Base-by-base conservation (phyloP, 1,139 yeast genomes). In the Kluyveromyces sp. region DNA sequence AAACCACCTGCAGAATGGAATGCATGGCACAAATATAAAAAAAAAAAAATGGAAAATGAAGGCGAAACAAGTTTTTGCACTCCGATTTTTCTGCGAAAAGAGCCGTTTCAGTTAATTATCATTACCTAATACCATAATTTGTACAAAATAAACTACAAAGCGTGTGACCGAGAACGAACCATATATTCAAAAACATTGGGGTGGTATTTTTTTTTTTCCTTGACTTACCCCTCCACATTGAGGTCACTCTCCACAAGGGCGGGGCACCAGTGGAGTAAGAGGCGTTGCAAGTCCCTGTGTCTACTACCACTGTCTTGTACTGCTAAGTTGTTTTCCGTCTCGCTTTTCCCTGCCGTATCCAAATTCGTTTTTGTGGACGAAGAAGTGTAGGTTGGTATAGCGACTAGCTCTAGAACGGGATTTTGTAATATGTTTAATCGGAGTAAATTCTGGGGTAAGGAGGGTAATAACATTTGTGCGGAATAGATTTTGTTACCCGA, bases 191-290 rank as follows among this genome's bases (percentile, higher is more conserved):
- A 15, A 15, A 15, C 21, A 15, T 15, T 15, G 21, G 21, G 33
- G 33, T 31, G 10, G 7, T 31, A 10, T 31, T 7, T 7, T 7
- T 10, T 31, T 7, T 7, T 7, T 10, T 10, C 33, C 33, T 34
- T 10, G 7, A 7, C 6, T 28, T 39, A 39, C 41, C 41, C 41
- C 41, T 30, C 41, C 41, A 30, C 15, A 30, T 10, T 4, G 28
- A 41, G 43, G 39, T 41, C 43, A 41, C 43, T 27, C 43, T 41
- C 43, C 37, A 30, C 39, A 35, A 41, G 37, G 33, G 43, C 37
- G 43, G 43, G 43, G 39, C 43, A 41, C 45, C 42, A 40, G 45
- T 37, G 43, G 39, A 41, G 48, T 41, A 41, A 25, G 28, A 34
- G 48, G 35, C 41, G 39, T 39, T 32, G 48, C 25, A 32, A 25